These are phyloP conservation scores for Phytopythium oedochilum DNA, from an alignment of 352 stramenopile genomes.

Conservation along the genomic window DNA sequence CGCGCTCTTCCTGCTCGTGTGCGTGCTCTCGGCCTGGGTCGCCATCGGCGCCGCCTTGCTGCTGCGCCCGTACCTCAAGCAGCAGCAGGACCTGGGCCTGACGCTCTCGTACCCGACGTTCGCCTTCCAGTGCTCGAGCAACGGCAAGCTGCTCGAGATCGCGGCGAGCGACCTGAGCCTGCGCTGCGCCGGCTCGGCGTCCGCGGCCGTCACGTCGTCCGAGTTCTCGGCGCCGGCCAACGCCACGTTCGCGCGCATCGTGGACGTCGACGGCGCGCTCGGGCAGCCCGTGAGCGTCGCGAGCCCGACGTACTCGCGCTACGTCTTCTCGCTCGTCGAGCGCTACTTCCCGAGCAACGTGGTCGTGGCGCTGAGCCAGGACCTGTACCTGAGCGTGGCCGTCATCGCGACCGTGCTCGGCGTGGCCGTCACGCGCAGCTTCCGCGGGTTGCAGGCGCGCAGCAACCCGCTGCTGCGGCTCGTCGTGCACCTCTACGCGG, in stretches of 20 bases:
- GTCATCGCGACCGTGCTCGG: slow-evolving; percentile 46
- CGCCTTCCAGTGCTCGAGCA: slow-evolving; percentile 46
- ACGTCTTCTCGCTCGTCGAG: slow-evolving; percentile 33
- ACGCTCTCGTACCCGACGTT: slow-evolving; percentile 28
- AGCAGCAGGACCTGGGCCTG: slow-evolving; percentile 24
- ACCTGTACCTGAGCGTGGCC: slow-evolving; percentile 40
- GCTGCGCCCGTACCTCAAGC: slow-evolving; percentile 28
- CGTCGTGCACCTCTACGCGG: slow-evolving; percentile 53
- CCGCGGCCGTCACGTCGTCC: slow-evolving; percentile 7
- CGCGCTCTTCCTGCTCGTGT: slow-evolving; percentile 27
- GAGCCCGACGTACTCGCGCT: slow-evolving; percentile 32
- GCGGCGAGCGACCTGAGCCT: slow-evolving; percentile 8
- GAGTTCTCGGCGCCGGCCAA: slow-evolving; percentile 11
- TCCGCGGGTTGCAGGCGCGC: slow-evolving; percentile 25
- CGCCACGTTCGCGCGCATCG: slow-evolving; percentile 52
- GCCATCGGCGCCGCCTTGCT: slow-evolving; percentile 20
- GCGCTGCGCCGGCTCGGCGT: slow-evolving; percentile 23
- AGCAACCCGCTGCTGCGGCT: slow-evolving; percentile 55
- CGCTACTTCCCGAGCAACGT: slow-evolving; percentile 55
- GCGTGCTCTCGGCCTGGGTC: slow-evolving; percentile 21
- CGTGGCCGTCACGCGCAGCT: slow-evolving; percentile 43
- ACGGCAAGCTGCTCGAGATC: slow-evolving; percentile 41
- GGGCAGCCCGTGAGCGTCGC: slow-evolving; percentile 37
- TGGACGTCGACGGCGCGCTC: slow-evolving; percentile 34
- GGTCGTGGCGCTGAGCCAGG: slow-evolving; percentile 25